Evolutionary conservation across 1,139 yeast genomes (phyloP).

Genomic region (Zhuliangozyma parablackwelliae): DNA sequence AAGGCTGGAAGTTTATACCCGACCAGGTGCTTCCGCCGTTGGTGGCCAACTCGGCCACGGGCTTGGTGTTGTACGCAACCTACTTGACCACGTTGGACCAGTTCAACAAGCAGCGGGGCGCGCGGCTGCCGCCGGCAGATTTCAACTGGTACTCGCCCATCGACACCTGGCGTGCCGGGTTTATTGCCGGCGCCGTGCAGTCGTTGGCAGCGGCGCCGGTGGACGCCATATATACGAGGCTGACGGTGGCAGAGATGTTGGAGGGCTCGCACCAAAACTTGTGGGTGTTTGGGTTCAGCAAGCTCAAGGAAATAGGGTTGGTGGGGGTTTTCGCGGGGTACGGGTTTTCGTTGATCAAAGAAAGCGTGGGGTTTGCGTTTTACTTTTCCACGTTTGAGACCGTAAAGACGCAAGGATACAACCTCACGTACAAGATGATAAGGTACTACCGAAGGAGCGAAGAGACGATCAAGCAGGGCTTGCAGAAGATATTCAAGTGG

Average conservation of each 20-base stretch:
- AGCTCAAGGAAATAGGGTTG: constrained; percentile 69
- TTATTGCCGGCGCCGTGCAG: constrained; percentile 80
- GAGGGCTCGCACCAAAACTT: constrained; percentile 65
- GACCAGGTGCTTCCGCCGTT: constrained; percentile 83
- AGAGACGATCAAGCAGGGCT: constrained; percentile 15
- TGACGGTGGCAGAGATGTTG: constrained; percentile 68
- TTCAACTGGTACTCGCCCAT: constrained; percentile 24
- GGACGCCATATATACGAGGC: constrained; percentile 84
- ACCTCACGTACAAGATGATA: constrained; percentile 56
- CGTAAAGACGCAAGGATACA: constrained; percentile 66
- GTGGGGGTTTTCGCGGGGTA: constrained; percentile 90
- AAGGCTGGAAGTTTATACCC: constrained; percentile 88
- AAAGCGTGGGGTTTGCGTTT: constrained; percentile 79
- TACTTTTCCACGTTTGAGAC: constrained; percentile 83
- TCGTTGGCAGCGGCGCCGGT: constrained; percentile 93
- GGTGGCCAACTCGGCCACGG: constrained; percentile 82
- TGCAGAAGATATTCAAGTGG: constrained; percentile 18
- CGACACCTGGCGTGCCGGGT: constrained; percentile 78
- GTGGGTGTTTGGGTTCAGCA: constrained; percentile 71
- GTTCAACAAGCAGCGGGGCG: constrained; percentile 12
- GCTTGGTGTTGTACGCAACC: constrained; percentile 77
- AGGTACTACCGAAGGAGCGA: constrained; percentile 46
- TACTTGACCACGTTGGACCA: constrained; percentile 54
- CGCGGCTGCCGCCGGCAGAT: constrained; percentile 5
- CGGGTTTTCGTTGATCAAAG: constrained; percentile 70